phyloP scores from a whole-genome alignment of 495 filamentous ascomycete species.

The Tuber microsphaerosporum region DNA sequence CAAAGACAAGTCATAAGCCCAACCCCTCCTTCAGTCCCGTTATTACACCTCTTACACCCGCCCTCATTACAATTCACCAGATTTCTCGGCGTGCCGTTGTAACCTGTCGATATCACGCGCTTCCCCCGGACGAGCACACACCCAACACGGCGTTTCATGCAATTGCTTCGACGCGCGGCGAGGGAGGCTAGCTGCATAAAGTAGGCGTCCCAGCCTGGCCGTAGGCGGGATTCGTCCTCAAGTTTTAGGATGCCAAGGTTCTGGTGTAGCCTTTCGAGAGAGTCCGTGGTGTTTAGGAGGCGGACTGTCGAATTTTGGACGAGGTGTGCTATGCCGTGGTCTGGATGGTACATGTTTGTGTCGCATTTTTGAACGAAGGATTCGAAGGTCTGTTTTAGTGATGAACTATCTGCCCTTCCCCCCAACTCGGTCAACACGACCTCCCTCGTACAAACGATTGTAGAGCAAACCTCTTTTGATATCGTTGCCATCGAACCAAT shows the following conservation, averaged over 20 bases:
- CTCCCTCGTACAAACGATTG: neutral
- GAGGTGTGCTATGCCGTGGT: slow-evolving; percentile 60
- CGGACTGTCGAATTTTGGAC: slow-evolving; percentile 73
- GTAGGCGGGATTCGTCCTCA: slow-evolving; percentile 66
- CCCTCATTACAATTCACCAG: slow-evolving; percentile 87
- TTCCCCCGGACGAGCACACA: slow-evolving; percentile 86
- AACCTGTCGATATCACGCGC: slow-evolving; percentile 90
- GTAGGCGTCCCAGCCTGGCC: slow-evolving; percentile 95
- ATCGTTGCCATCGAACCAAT: slow-evolving; percentile 71
- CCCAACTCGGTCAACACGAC: neutral
- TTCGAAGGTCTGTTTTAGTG: slow-evolving; percentile 54
- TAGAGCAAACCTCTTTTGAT: slow-evolving; percentile 48
- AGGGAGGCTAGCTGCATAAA: slow-evolving; percentile 94
- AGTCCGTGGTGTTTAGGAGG: slow-evolving; percentile 73
- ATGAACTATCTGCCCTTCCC: neutral
- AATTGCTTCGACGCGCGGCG: slow-evolving; percentile 85
- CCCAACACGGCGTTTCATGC: slow-evolving; percentile 94
- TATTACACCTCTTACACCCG: slow-evolving; percentile 84
- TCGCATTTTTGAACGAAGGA: slow-evolving; percentile 73
- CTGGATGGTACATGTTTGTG: slow-evolving; percentile 62
- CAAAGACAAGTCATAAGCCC: slow-evolving; percentile 81
- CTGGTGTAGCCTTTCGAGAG: slow-evolving; percentile 59
- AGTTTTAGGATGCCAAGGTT: slow-evolving; percentile 65
- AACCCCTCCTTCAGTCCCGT: slow-evolving; percentile 59
- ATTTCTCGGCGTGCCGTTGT: slow-evolving; percentile 88